A percentile compares a stretch with the other conserved stretches of the same genome.
Evolutionary conservation across 768 basidiomycete species (phyloP).

Genomic region (Leccinum barrowsii): DNA sequence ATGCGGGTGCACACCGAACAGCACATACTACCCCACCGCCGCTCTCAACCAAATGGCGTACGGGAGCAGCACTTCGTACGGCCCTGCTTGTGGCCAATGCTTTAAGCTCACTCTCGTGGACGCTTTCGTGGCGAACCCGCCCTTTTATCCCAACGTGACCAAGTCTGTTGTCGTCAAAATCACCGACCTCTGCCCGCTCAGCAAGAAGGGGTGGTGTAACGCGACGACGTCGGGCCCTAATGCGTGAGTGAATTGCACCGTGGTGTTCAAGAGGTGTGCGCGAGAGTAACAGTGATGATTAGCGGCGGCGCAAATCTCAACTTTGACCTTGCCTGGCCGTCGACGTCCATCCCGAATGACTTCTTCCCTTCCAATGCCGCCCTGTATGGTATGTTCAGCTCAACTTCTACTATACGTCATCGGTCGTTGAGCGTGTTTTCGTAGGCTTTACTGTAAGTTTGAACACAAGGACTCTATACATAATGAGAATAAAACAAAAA

Average conservation of each 20-base stretch:
- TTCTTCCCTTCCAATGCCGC: slow-evolving; percentile 74
- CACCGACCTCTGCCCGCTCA: slow-evolving; percentile 74
- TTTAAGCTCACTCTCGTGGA: slow-evolving; percentile 75
- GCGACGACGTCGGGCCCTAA: slow-evolving; percentile 62
- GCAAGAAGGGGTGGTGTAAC: slow-evolving; percentile 63
- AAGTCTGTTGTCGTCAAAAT: slow-evolving; percentile 73
- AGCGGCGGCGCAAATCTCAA: slow-evolving; percentile 72
- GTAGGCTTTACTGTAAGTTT: slow-evolving; percentile 39
- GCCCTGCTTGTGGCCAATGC: slow-evolving; percentile 74
- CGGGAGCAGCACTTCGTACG: slow-evolving; percentile 69
- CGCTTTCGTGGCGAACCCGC: slow-evolving; percentile 62
- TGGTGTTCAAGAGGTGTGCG: not conserved
- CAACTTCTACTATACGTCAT: not conserved
- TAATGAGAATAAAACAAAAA: not conserved
- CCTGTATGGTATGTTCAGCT: slow-evolving; percentile 50
- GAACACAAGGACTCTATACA: not conserved
- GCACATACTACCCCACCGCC: slow-evolving; percentile 70
- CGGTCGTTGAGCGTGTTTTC: slow-evolving; percentile 30
- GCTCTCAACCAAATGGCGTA: slow-evolving; percentile 79
- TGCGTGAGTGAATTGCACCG: slow-evolving; percentile 41
- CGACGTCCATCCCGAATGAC: slow-evolving; percentile 58
- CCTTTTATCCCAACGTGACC: slow-evolving; percentile 58
- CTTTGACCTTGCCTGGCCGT: slow-evolving; percentile 82
- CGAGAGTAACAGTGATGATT: slow-evolving; percentile 3
- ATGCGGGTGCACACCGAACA: slow-evolving; percentile 71